Conservation (phyloP, 345 rosid genomes). For the Salix purpurea region DNA sequence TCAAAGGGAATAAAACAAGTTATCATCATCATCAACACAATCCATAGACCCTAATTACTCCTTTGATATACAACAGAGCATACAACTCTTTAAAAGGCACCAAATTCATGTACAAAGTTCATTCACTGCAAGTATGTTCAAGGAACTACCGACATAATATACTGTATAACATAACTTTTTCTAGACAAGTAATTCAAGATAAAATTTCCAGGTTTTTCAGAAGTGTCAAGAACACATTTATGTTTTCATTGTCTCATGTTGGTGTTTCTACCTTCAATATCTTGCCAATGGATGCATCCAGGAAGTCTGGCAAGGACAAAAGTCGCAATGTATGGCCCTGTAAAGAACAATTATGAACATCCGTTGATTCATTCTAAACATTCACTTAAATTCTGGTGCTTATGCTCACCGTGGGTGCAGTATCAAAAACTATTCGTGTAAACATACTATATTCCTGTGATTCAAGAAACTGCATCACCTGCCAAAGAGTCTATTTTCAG, state of each 20-base stretch:
- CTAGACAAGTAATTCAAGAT: not conserved
- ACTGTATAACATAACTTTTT: not conserved
- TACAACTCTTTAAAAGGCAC: not conserved
- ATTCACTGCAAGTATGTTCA: not conserved
- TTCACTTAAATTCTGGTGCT: not conserved
- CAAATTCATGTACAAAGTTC: not conserved
- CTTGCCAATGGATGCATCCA: conserved; percentile 96
- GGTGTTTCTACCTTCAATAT: conserved; percentile 64
- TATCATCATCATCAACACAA: not conserved
- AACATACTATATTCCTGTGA: conserved; percentile 83
- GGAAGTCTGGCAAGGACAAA: conserved; percentile 88
- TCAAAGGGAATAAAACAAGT: not conserved
- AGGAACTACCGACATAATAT: not conserved
- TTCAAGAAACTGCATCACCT: conserved; percentile 98
- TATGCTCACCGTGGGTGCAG: conserved; percentile 90
- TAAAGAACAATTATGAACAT: conserved; percentile 15
- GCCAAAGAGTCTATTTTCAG: conserved; percentile 26
- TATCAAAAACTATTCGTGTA: conserved; percentile 90
- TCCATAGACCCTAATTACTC: not conserved
- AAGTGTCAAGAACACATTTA: not conserved
- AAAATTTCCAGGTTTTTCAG: not conserved
- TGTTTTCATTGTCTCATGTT: not conserved
- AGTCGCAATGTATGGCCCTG: conserved; percentile 94
- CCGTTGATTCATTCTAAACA: conserved; percentile 1
- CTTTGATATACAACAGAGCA: not conserved